Percentiles rank a stretch among this genome's conserved stretches.
Evolutionary conservation across 768 basidiomycete genomes (phyloP).

Genomic region (Podaxis sp.): DNA sequence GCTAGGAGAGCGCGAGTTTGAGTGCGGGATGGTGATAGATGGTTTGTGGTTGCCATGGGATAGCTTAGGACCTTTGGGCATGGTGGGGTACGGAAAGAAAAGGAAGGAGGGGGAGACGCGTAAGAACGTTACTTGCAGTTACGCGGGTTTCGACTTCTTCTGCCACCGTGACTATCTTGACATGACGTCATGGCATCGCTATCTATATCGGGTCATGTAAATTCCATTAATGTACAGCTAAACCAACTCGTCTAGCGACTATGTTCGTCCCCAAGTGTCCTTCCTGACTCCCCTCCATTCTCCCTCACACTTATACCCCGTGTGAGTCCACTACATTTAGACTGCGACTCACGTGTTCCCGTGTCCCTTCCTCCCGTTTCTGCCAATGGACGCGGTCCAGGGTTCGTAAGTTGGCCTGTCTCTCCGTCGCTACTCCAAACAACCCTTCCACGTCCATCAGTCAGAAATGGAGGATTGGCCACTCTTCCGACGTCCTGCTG

Average conservation of each 20-base stretch:
- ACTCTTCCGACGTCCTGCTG: not conserved
- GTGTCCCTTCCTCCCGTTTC: slow-evolving; percentile 2
- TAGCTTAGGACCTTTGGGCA: slow-evolving; percentile 26
- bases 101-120: slow-evolving; percentile 14
- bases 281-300: not conserved
- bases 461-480: slow-evolving; percentile 53
- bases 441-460: slow-evolving; percentile 65
- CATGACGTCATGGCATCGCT: slow-evolving; percentile 8
- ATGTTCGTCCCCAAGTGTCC: slow-evolving; percentile 5
- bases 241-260: not conserved
- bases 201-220: not conserved
- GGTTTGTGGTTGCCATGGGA: slow-evolving; percentile 27
- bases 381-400: slow-evolving; percentile 7
- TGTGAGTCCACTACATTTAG: not conserved
- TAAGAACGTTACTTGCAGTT: not conserved
- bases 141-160: slow-evolving; percentile 11
- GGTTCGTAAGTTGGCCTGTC: slow-evolving; percentile 7
- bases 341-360: not conserved
- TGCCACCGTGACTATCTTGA: not conserved
- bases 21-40: slow-evolving; percentile 29
- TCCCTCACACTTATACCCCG: not conserved
- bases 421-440: slow-evolving; percentile 38
- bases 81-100: slow-evolving; percentile 16
- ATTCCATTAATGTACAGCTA: not conserved
- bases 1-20: slow-evolving; percentile 7